Conservation (phyloP, 1,284 basidiomycete species). For the Cutaneotrichosporon mucoides region DNA sequence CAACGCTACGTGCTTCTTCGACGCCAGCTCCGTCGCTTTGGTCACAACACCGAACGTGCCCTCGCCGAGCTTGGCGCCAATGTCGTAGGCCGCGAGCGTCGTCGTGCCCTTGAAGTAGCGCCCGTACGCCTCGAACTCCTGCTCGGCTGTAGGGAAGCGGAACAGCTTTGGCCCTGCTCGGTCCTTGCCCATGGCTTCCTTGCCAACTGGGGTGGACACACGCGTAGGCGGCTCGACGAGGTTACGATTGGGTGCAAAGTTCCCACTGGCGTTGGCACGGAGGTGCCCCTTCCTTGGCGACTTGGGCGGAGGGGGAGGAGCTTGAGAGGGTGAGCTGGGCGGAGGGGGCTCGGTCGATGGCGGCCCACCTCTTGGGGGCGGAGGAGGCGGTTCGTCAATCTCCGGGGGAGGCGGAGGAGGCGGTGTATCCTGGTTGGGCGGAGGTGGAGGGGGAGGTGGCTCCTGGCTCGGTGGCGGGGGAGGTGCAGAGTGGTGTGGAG, state of each 20-base stretch:
- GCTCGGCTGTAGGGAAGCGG: constrained; percentile 56
- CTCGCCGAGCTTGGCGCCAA: constrained; percentile 82
- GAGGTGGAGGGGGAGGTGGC: no score
- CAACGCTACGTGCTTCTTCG: constrained; percentile 70
- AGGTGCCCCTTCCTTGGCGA: neutral
- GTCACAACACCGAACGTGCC: constrained; percentile 95
- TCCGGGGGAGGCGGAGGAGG: no score
- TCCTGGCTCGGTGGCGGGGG: no score
- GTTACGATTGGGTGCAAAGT: constrained; percentile 42
- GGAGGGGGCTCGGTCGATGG: constrained; percentile 10
- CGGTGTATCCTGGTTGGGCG: no score
- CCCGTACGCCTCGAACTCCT: constrained; percentile 64
- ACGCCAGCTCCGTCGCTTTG: constrained; percentile 67
- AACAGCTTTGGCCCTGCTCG: constrained; percentile 23
- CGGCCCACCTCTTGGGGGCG: constrained; percentile 9
- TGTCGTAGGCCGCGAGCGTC: constrained; percentile 68
- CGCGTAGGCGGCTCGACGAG: constrained; percentile 28
- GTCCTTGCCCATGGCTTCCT: constrained; percentile 3
- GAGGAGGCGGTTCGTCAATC: constrained; percentile 9
- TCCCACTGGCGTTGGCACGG: constrained; percentile 32
- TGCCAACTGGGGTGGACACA: constrained; percentile 19
- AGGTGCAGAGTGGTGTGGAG: no score
- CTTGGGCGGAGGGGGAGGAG: constrained; percentile 15
- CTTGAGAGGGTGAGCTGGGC: neutral
- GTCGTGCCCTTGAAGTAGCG: constrained; percentile 72